Percentiles rank a stretch among this genome's conserved stretches.
These are phyloP conservation scores for Eruca vesicaria DNA, from an alignment of 441 rosid species.

Conservation along the genomic window DNA sequence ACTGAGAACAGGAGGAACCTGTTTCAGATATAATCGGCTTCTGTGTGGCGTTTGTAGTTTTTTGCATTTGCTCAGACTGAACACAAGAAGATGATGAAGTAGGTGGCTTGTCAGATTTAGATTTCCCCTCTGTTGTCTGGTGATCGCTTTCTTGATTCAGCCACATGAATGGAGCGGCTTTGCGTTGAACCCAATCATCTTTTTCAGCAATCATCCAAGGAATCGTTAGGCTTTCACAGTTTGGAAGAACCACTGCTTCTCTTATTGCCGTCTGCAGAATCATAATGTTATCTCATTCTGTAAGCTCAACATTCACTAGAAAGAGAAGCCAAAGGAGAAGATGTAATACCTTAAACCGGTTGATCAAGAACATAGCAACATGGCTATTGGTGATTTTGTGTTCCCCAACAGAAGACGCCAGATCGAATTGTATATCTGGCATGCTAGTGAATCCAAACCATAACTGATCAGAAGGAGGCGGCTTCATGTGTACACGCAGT, in stretches of 20 bases:
- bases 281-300: slow-evolving; percentile 18
- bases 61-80: slow-evolving; percentile 41
- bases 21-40: slow-evolving; percentile 25
- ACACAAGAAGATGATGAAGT: slow-evolving; percentile 34
- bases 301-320: slow-evolving; percentile 2
- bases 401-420: slow-evolving; percentile 86
- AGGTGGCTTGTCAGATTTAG: slow-evolving; percentile 37
- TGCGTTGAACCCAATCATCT: slow-evolving; percentile 82
- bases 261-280: slow-evolving; percentile 60
- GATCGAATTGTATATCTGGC: slow-evolving; percentile 81
- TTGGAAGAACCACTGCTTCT: slow-evolving; percentile 89
- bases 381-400: slow-evolving; percentile 74
- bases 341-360: slow-evolving; percentile 70
- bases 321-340: not conserved
- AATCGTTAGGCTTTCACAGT: slow-evolving; percentile 70
- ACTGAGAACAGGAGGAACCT: slow-evolving; percentile 36
- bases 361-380: slow-evolving; percentile 68
- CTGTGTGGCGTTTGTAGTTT: slow-evolving; percentile 28
- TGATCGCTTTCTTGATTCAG: slow-evolving; percentile 62
- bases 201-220: slow-evolving; percentile 96
- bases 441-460: slow-evolving; percentile 92
- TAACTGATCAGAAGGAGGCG: slow-evolving; percentile 94
- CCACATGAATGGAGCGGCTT: slow-evolving; percentile 87
- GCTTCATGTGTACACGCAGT: slow-evolving; percentile 70
- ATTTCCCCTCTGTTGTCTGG: slow-evolving; percentile 43